A percentile compares a stretch with the other conserved stretches of the same genome.
phyloP scores from a whole-genome alignment of 2,329 filamentous ascomycete species.

The Cercospora janseana region DNA sequence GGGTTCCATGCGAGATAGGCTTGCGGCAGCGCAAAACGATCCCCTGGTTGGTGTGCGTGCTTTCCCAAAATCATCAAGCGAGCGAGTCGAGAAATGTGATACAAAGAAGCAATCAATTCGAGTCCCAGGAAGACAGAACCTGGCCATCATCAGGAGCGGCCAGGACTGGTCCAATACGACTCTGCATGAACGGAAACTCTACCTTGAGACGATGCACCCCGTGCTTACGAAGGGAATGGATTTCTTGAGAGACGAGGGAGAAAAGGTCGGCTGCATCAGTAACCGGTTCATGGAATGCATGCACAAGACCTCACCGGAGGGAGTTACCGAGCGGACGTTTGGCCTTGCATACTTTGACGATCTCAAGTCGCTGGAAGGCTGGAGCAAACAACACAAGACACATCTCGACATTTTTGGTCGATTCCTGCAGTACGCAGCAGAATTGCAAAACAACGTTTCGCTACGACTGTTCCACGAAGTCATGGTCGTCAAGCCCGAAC shows the following conservation, averaged over 20 bases:
- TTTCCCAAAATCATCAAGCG: constrained; percentile 32
- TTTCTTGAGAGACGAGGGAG: constrained; percentile 46
- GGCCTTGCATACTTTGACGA: constrained; percentile 30
- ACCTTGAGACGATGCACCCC: constrained; percentile 49
- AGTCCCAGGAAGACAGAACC: constrained; percentile 43
- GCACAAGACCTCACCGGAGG: constrained; percentile 11
- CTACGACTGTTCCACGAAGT: constrained; percentile 29
- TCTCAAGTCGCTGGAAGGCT: constrained; percentile 24
- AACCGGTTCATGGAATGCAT: constrained; percentile 47
- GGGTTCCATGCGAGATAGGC: constrained; percentile 49
- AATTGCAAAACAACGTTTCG: constrained; percentile 26
- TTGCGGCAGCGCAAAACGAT: constrained; percentile 40
- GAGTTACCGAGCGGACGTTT: constrained; percentile 28
- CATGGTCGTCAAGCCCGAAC: constrained; percentile 27
- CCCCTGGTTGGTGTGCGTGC: constrained; percentile 31
- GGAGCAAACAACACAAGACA: constrained; percentile 31
- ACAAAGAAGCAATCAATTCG: constrained; percentile 28
- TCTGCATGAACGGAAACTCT: constrained; percentile 45
- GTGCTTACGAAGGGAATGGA: constrained; percentile 47
- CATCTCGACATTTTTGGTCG: constrained; percentile 30
- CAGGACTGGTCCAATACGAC: constrained; percentile 48
- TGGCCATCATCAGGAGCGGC: constrained; percentile 47
- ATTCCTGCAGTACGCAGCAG: constrained; percentile 28
- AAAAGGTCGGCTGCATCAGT: constrained; percentile 46
- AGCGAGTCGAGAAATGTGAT: constrained; percentile 1